These are phyloP conservation scores for Hyphochytrium catenoides DNA, from an alignment of 352 stramenopile species.

Conservation along the genomic window DNA sequence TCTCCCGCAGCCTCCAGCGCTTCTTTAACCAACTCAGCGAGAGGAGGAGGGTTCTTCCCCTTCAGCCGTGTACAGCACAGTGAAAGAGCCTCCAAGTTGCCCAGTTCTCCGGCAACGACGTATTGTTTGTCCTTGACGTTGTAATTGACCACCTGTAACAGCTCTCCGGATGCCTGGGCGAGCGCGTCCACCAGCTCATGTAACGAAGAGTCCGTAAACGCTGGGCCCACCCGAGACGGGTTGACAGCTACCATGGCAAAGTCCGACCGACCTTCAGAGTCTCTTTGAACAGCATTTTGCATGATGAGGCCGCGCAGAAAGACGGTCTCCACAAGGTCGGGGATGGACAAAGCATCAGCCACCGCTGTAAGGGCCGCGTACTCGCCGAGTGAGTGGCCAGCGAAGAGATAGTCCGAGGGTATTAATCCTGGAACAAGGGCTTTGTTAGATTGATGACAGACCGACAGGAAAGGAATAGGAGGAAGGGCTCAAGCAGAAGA, in stretches of 20 bases:
- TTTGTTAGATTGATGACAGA: no score
- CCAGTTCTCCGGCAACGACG: conserved; percentile 47
- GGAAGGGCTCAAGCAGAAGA: no score
- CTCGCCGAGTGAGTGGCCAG: conserved; percentile 62
- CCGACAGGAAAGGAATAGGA: no score
- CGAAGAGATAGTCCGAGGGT: conserved; percentile 37
- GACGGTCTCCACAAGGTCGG: conserved; percentile 48
- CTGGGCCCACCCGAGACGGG: conserved; percentile 33
- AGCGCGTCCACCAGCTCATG: conserved; percentile 41
- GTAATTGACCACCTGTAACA: conserved; percentile 64
- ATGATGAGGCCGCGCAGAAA: conserved; percentile 41
- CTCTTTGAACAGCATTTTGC: conserved; percentile 14
- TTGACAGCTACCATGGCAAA: conserved; percentile 65
- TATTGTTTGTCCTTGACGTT: conserved; percentile 60
- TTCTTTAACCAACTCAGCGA: conserved; percentile 26
- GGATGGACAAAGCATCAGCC: conserved; percentile 28
- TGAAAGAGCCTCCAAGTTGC: conserved; percentile 49
- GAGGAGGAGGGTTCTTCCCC: conserved; percentile 11
- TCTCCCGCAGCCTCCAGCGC: conserved; percentile 21
- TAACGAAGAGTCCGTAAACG: conserved; percentile 33
- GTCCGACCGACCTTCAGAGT: conserved; percentile 29
- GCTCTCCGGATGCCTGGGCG: conserved; percentile 22
- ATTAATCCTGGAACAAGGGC: conserved; percentile 39
- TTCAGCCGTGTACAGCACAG: conserved; percentile 10
- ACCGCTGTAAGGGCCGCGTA: conserved; percentile 55